Conservation (phyloP, 192 early-diverging fungal genomes). For the Coemansia sp. region DNA sequence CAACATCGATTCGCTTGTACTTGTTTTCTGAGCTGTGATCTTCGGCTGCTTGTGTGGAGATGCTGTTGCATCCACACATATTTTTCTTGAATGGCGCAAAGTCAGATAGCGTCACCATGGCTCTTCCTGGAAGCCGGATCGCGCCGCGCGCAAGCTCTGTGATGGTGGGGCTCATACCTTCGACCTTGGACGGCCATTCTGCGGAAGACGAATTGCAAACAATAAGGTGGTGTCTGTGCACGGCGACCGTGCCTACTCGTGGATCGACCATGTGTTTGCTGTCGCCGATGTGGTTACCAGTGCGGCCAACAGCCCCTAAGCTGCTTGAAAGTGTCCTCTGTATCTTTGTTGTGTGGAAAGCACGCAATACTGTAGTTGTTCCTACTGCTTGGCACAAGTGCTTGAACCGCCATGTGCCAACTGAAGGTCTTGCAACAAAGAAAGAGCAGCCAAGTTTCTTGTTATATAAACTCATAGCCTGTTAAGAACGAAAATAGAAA, state of each 20-base stretch:
- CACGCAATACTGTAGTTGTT: not conserved
- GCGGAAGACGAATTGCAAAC: slow-evolving; percentile 46
- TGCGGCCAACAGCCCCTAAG: not conserved
- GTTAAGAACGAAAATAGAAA: too few species aligned
- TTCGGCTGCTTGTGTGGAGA: not conserved
- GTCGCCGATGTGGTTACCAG: not conserved
- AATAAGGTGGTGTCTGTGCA: slow-evolving; percentile 42
- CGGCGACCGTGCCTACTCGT: slow-evolving; percentile 37
- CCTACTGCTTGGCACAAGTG: not conserved
- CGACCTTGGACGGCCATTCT: slow-evolving; percentile 48
- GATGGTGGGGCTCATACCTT: slow-evolving; percentile 44
- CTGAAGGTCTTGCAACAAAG: not conserved
- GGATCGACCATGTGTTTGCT: slow-evolving; percentile 3
- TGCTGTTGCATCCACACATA: slow-evolving; percentile 1
- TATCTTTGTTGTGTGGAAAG: not conserved
- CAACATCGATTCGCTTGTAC: slow-evolving; percentile 35
- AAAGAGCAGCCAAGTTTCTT: not conserved
- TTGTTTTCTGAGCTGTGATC: slow-evolving; percentile 1
- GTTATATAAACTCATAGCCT: not conserved
- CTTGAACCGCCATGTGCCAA: not conserved
- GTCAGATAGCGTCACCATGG: slow-evolving; percentile 53
- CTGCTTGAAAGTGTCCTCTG: not conserved
- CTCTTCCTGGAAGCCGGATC: slow-evolving; percentile 32
- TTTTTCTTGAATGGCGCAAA: slow-evolving; percentile 27
- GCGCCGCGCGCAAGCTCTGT: slow-evolving; percentile 38